A percentile compares a stretch with the other conserved stretches of the same genome.
These are phyloP conservation scores for Calonectria multiphialidica DNA, from an alignment of 2,329 filamentous ascomycete genomes.

Conservation along the genomic window DNA sequence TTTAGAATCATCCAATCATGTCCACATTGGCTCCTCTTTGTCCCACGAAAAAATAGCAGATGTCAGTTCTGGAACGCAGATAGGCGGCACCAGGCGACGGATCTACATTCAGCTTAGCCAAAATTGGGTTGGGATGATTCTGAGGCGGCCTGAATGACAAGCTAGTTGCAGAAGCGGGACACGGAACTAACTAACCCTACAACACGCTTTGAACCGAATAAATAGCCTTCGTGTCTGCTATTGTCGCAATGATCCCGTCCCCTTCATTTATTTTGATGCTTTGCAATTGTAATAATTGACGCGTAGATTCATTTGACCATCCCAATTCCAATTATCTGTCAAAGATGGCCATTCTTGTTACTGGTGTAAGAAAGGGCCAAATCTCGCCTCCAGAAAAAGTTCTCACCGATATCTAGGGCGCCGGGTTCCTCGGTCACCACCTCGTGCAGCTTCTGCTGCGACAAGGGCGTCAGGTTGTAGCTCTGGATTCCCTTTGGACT, in stretches of 20 bases:
- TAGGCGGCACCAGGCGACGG: background rate
- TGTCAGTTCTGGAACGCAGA: background rate
- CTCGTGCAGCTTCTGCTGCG: slow-evolving; percentile 30
- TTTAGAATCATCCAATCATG: background rate
- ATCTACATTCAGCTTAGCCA: background rate
- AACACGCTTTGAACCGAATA: background rate
- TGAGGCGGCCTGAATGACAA: background rate
- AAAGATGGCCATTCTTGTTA: slow-evolving; percentile 29
- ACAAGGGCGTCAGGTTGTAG: slow-evolving; percentile 28
- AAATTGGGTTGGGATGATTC: background rate
- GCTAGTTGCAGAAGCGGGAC: background rate
- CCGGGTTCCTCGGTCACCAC: slow-evolving; percentile 35
- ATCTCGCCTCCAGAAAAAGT: background rate
- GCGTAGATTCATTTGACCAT: background rate
- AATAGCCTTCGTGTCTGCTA: background rate
- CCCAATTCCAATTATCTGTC: background rate
- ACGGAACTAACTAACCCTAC: too few species aligned
- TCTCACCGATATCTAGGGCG: slow-evolving; percentile 23
- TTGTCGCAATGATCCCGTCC: fast-evolving
- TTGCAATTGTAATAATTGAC: background rate
- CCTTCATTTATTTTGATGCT: background rate
- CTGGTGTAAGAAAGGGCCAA: slow-evolving; percentile 22
- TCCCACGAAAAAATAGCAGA: too few species aligned
- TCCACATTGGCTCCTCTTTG: too few species aligned
- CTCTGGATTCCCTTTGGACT: slow-evolving; percentile 36